Base-by-base conservation (phyloP, 106 monocot genomes). In the Alisma plantagoaquatica region DNA sequence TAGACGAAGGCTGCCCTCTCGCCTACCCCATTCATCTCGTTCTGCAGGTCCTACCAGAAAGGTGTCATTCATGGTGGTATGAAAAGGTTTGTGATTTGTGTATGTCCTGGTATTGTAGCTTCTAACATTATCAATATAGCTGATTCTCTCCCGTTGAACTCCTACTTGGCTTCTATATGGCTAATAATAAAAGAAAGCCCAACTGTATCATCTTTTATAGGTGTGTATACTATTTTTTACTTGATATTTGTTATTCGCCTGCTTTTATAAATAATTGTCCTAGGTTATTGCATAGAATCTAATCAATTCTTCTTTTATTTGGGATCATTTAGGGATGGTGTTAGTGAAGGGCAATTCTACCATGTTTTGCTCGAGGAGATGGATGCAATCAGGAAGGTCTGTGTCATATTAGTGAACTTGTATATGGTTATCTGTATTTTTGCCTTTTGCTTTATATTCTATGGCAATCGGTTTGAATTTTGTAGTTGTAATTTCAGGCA, bases 281-380 rank as follows among this genome's bases (percentile, higher is more conserved):
- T n/a, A n/a, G 16, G 49, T 23, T 22, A 49, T 22, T 49, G 10
- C 11, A 3, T 49, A n/a, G n/a, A n/a, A n/a, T n/a, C n/a, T n/a
- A 24, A 35, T 14, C 26, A 47, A 7, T 12, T 29, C 41, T 10
- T 41, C 1, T 19, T 61, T 33, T 45, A n/a, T n/a, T n/a, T n/a
- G n/a, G n/a, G n/a, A n/a, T 20, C 22, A 33, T 54, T 28, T 65
- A 82, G 82, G 62, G 82, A 77, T 53, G 77, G 82, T 41, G 77
- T 82, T 2, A 82, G 82, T 17, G 82, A 82, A 41, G 82, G 82
- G 5, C 82, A 82, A n/a, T 82, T 82, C 33, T 66, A 77, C 54
- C 82, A 82, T 52, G 82, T 77, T 57, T 41, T 82, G 27, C 33
- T 77, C 24, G 23, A 70, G 53, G 82, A 82, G 42, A 60, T 82